phyloP scores from a whole-genome alignment of 1,284 basidiomycete genomes.

The Coriolopsis trogii region DNA sequence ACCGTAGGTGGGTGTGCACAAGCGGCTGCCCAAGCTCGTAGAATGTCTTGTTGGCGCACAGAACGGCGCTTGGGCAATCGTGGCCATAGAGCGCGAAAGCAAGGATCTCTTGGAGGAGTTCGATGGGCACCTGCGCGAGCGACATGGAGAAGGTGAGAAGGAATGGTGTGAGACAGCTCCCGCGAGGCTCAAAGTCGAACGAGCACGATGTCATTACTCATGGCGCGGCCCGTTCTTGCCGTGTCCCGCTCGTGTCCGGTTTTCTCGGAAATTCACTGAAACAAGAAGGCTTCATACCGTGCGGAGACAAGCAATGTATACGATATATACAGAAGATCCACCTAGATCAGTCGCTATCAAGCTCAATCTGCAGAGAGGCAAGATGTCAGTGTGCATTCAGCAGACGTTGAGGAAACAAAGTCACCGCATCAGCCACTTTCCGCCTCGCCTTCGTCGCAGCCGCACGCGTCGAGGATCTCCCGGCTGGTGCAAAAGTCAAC shows the following conservation, averaged over 20 bases:
- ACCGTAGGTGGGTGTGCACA: conserved; percentile 37
- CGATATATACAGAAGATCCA: neutral
- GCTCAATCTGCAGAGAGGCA: conserved; percentile 20
- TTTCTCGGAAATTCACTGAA: too few relatives aligned
- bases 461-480: conserved; percentile 44
- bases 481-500: conserved; percentile 63
- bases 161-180: too few relatives aligned
- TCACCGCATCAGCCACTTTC: conserved; percentile 33
- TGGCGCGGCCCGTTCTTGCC: too few relatives aligned
- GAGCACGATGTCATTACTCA: too few relatives aligned
- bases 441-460: conserved; percentile 31
- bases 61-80: conserved; percentile 26
- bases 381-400: neutral
- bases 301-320: conserved; percentile 5
- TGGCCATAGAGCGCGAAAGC: conserved; percentile 26
- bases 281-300: too few relatives aligned
- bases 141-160: conserved; percentile 11
- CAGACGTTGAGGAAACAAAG: neutral
- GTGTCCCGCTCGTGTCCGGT: too few relatives aligned
- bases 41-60: conserved; percentile 33
- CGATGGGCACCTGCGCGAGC: conserved; percentile 25
- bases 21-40: conserved; percentile 25
- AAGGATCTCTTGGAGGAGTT: conserved; percentile 32
- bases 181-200: too few relatives aligned
- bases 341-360: conserved; percentile 26